Evolutionary conservation across 202 grass and related monocot species (phyloP), one percentile per base, ranked within the genome.

Genomic region (Saccharum hybrid): DNA sequence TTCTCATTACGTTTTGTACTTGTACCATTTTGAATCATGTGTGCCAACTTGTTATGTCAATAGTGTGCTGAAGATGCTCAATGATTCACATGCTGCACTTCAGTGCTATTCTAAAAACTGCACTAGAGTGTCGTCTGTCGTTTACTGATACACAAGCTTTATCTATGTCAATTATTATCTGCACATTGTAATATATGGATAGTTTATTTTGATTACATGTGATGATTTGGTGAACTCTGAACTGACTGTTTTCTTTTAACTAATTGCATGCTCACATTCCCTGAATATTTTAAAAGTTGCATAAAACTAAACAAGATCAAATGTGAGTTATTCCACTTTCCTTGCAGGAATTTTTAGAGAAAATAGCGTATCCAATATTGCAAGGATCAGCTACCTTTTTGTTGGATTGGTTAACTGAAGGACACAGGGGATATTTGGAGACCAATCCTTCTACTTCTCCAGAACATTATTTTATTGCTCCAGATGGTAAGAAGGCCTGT

Each of bases 381-480:
- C 83, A 91, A 93, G 92, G 88, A 85, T 98, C 84, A 87, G 92
- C 95, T 69, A 90, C 80, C 49, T 98, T 94, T 94, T 86, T 98
- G 43, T 72, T 94, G 86, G 89, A 93, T 63, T 98, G 95, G 95
- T 90, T 98, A 64, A 90, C 91, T 63, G 75, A 93, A 71, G 95
- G 92, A 60, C 78, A 64, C 80, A 68, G 74, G 39, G 85, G 78
- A 14, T 85, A 88, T 80, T 81, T 98, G 83, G 87, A 94, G 68
- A 94, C 95, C 60, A 98, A 94, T 88, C 95, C 95, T 81, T 98
- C 95, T 42, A 98, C 95, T 61, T 98, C 95, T 75, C 95, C 95
- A 13, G 95, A 98, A 78, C 95, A 98, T 94, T 84, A 71, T 83
- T 98, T 98, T 77, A 93, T 93, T 43, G 90, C 95, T 86, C 90